Base-by-base conservation (phyloP, 805 yeast species). In the Wickerhamiella azymoides region DNA sequence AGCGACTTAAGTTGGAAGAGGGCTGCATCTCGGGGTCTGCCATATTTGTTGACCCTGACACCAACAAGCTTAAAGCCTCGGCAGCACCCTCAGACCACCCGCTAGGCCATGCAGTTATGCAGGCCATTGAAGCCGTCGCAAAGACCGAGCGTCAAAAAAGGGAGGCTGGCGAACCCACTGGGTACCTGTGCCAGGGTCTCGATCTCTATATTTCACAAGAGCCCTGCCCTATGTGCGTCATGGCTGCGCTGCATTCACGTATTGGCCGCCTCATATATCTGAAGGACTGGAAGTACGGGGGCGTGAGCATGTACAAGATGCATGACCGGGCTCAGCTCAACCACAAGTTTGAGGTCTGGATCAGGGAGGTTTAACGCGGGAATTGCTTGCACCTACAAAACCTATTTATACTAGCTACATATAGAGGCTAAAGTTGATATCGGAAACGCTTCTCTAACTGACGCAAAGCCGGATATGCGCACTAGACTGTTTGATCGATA, bases 141-240 rank as follows among this genome's bases (percentile, higher is more conserved):
- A 60, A 58, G 3, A 49, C 53, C 0, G 92, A 82, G 54, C 61
- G 60, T 21, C 42, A 55, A 11, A 62, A 71, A 40, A 63, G 80
- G 37, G 47, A 52, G 32, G n/a, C 36, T 38, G 42, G 36, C 26
- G 41, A 27, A 4, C 19, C 37, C n/a, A 14, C 27, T 19, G 48
- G 45, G 26, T 92, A 92, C 57, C 68, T 92, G 2, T 88, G 97
- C 58, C 72, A 80, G 30, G 74, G 79, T 45, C 71, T 77, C 52
- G 78, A 83, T 50, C 85, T 92, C 0, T 85, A 82, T 57, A 82
- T 93, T 1, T 81, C 95, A 0, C 94, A 86, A 59, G 98, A 92
- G 61, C 98, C 98, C 0, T 92, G 98, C 57, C 74, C 84, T 0
- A 92, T 89, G 96, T 92, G 98, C 57, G 66, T 84, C 6, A 92